Evolutionary conservation across 352 stramenopile genomes (phyloP), one percentile per base, ranked within the genome.

Genomic region (Globisporangium takayamanum): DNA sequence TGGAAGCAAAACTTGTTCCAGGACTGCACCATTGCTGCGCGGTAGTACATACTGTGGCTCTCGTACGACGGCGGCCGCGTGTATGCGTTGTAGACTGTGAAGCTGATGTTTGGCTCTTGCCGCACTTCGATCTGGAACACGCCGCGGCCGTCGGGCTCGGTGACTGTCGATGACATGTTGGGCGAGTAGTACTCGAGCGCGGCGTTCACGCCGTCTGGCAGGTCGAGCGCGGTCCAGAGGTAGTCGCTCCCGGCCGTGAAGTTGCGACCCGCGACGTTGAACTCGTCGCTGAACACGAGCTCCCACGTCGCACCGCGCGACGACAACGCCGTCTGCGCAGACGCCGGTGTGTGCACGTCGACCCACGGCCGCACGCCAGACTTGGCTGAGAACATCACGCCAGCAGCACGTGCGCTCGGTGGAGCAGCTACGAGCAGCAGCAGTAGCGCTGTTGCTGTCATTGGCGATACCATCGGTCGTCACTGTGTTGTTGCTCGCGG

Each of bases 1-100:
- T 93, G 94, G 66, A 97, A 97, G 68, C 90, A 98, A 62, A 98
- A 98, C 72, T 98, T 98, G 76, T 98, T 94, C 93, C 93, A 98
- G 28, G 66, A 74, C 65, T 97, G 91, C 5, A 98, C 36, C 88
- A 98, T 97, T 0, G 84, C 94, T 37, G 83, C 51, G 14, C 57
- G 48, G 41, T 59, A 63, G 56, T 60, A 61, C 53, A 79, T 77
- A 14, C 63, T 71, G 41, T 62, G 72, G 53, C 72, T 84, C 65
- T 86, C 68, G 54, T 68, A 88, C 10, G 36, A 57, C 0, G 80
- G 78, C 10, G 76, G 78, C 1, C 76, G 67, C 30, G 73, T 69
- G 63, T 87, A 91, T 55, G 70, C 66, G 66, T 91, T 91, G 69
- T 83, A 91, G 50, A 87, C 78, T 25, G 73, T 71, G 64, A 89